Evolutionary conservation across 495 filamentous ascomycete genomes (phyloP), one percentile per base, ranked within the genome.

Genomic region (Neurospora tetraspora): DNA sequence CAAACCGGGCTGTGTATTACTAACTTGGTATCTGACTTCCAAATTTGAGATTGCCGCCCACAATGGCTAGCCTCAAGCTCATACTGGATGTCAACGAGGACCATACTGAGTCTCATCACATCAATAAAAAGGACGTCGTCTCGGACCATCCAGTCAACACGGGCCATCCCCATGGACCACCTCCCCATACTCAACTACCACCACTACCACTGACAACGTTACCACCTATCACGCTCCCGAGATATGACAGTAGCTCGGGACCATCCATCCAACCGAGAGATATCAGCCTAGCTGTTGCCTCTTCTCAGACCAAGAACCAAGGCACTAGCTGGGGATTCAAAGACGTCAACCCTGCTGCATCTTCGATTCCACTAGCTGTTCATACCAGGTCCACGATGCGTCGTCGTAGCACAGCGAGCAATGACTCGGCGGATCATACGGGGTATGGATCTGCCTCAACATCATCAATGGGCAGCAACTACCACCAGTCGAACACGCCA

Each of bases 81-180:
- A 86, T 86, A 71, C 85, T 86, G 83, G 82, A 85, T 77, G 78
- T 81, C 74, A 75, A 76, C 53, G 82, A 84, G 69, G 83, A 85
- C 69, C 73, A 73, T 47, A 74, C 78, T 61, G 79, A 77, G 73
- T 68, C 73, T 77, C 77, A 75, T 70, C 76, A 78, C 78, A 79
- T 79, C 77, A 79, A 77, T 80, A 79, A 80, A 76, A 81, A 73
- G 77, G 80, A 79, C 80, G 77, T 76, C 75, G 79, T 78, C 78
- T 76, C 81, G 75, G 79, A 79, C 76, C 73, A 76, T 74, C 76
- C 79, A 76, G 76, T 77, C 78, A 75, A 73, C 76, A 69, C 73
- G 68, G 72, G 69, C 72, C 73, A 77, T 69, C 65, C 70, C 71
- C 70, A 74, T 69, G 71, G 76, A 71, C 70, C 71, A 73, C 43